Evolutionary conservation across 371 early-diverging fungal genomes (phyloP).

Genomic region (Zychaea mexicana): DNA sequence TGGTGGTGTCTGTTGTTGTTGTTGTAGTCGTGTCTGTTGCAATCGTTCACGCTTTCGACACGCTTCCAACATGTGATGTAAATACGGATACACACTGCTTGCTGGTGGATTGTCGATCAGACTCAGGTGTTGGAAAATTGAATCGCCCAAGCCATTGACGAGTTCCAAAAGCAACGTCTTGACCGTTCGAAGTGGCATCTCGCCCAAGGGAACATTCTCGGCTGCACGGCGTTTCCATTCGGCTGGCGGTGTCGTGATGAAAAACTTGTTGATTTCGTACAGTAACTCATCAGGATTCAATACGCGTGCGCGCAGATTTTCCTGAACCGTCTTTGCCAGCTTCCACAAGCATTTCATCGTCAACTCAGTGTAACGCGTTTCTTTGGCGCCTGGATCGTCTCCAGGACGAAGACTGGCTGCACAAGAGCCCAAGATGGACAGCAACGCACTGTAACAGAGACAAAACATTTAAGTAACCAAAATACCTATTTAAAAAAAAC

Average conservation of each 20-base stretch:
- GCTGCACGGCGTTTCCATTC: constrained; percentile 86
- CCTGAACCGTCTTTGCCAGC: constrained; percentile 81
- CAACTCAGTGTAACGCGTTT: constrained; percentile 81
- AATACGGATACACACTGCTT: constrained; percentile 70
- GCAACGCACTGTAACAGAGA: constrained; percentile 48
- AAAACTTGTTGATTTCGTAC: constrained; percentile 79
- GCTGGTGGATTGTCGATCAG: constrained; percentile 65
- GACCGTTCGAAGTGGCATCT: constrained; percentile 92
- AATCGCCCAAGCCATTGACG: constrained; percentile 66
- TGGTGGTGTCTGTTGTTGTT: constrained; percentile 19
- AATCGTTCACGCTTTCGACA: constrained; percentile 52
- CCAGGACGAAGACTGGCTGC: constrained; percentile 49
- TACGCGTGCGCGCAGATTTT: constrained; percentile 55
- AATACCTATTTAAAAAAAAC: not conserved
- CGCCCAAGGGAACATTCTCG: constrained; percentile 77
- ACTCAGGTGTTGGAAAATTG: constrained; percentile 59
- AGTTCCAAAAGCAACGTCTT: constrained; percentile 89
- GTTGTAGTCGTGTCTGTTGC: constrained; percentile 30
- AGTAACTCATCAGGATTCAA: constrained; percentile 66
- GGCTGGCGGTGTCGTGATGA: constrained; percentile 74
- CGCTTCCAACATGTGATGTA: constrained; percentile 74
- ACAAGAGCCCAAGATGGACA: constrained; percentile 56
- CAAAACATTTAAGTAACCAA: too few species aligned
- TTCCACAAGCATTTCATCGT: constrained; percentile 98
- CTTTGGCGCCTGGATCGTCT: constrained; percentile 52